Conservation (phyloP, 192 early-diverging fungal species). For the Powellomyces hirtus region DNA sequence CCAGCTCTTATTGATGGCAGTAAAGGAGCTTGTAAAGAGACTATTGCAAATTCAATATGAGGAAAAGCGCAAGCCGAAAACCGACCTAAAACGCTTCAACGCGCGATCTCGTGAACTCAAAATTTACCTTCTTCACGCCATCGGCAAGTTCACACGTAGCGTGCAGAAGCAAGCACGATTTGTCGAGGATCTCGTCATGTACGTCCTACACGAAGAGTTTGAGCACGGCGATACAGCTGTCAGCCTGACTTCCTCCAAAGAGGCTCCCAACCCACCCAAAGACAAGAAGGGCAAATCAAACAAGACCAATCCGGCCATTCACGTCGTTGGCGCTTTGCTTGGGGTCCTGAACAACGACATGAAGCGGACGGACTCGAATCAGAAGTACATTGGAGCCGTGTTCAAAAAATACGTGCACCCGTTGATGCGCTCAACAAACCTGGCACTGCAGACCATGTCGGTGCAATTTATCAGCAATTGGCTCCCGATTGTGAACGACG, state of each 20-base stretch:
- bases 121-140: conserved; percentile 49
- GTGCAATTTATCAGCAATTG: conserved; percentile 58
- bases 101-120: conserved; percentile 35
- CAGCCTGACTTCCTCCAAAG: neutral
- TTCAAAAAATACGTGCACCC: conserved; percentile 51
- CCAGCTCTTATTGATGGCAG: conserved; percentile 42
- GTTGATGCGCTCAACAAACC: conserved; percentile 39
- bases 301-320: conserved; percentile 17
- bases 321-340: conserved; percentile 41
- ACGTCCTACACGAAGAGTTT: conserved; percentile 49
- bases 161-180: conserved; percentile 31
- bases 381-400: conserved; percentile 54
- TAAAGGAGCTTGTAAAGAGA: conserved; percentile 44
- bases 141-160: conserved; percentile 49
- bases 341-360: conserved; percentile 48
- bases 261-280: neutral
- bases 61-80: conserved; percentile 33
- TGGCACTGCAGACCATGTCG: conserved; percentile 43
- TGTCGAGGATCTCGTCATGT: conserved; percentile 51
- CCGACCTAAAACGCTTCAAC: conserved; percentile 16
- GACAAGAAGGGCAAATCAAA: neutral
- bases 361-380: conserved; percentile 44
- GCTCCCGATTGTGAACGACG: conserved; percentile 54
- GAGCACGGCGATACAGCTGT: conserved; percentile 35
- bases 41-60: conserved; percentile 47